Conservation (phyloP, 768 basidiomycete genomes). For the Tephrocybe sp. region DNA sequence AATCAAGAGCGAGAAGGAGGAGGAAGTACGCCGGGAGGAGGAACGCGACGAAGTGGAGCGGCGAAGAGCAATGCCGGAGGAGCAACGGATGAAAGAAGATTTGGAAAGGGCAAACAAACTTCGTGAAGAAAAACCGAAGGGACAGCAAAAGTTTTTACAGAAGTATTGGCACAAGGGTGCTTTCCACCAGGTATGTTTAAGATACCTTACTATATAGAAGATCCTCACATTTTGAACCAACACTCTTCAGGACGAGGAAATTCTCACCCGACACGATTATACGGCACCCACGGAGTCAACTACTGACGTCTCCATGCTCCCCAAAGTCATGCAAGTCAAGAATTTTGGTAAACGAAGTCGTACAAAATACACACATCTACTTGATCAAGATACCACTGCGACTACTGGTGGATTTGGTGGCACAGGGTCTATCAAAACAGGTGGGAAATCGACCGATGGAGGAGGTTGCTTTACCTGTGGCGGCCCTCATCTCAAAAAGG, state of each 20-base stretch:
- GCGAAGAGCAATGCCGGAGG: constrained; percentile 89
- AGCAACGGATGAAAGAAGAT: constrained; percentile 90
- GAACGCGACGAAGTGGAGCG: constrained; percentile 92
- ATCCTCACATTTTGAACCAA: too few relatives aligned
- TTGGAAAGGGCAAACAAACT: constrained; percentile 80
- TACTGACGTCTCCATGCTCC: constrained; percentile 83
- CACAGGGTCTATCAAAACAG: constrained; percentile 48
- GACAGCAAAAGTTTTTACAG: constrained; percentile 89
- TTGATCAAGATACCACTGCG: constrained; percentile 90
- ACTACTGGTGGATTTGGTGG: constrained; percentile 67
- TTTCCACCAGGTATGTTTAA: constrained; percentile 79
- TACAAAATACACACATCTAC: constrained; percentile 94
- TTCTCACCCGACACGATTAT: constrained; percentile 81
- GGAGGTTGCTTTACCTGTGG: constrained; percentile 93
- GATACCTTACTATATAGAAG: background rate
- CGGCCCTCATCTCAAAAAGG: constrained; percentile 91
- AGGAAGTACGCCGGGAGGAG: constrained; percentile 73
- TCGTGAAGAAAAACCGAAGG: constrained; percentile 88
- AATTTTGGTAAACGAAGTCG: constrained; percentile 92
- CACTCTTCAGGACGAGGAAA: constrained; percentile 67
- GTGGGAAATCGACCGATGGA: constrained; percentile 52
- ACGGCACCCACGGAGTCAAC: constrained; percentile 90
- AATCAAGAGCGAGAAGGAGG: constrained; percentile 93
- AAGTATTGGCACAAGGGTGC: constrained; percentile 99
- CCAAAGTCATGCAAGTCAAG: constrained; percentile 95